Percentiles rank a stretch among this genome's conserved stretches.
Conservation (phyloP, 2,329 filamentous ascomycete genomes). For the Apiospora koreana region DNA sequence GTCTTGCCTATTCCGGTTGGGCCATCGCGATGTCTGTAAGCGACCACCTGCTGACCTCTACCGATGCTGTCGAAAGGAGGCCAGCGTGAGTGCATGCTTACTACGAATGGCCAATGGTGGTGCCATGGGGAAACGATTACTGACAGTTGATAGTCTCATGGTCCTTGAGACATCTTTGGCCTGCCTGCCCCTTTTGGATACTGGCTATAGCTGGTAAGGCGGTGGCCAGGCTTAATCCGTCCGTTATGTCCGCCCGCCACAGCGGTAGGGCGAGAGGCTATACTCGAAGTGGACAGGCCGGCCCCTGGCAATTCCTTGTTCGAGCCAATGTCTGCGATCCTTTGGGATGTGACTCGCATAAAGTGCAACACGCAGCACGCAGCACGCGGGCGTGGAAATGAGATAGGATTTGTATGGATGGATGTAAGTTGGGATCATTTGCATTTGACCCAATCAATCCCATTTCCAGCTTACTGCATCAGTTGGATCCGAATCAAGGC, state of each 20-base stretch:
- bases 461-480: not conserved
- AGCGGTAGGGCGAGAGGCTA: not conserved
- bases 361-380: not conserved
- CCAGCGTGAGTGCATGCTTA: not conserved
- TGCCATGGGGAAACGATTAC: not conserved
- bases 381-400: not conserved
- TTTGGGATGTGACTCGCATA: not conserved
- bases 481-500: too few relatives aligned
- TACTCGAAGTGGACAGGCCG: not conserved
- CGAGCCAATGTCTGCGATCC: not conserved
- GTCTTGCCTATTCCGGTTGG: not conserved
- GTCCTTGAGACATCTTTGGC: not conserved
- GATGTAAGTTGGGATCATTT: not conserved
- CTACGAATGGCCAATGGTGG: not conserved
- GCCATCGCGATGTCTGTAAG: not conserved
- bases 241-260: not conserved
- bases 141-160: not conserved
- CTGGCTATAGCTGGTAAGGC: not conserved
- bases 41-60: not conserved
- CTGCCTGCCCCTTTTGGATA: constrained; percentile 1
- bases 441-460: not conserved
- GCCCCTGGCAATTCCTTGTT: not conserved
- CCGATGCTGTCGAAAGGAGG: not conserved
- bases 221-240: not conserved
- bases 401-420: not conserved